phyloP scores from a whole-genome alignment of 1,284 basidiomycete species.

The Mycosarcoma mackinlayi region DNA sequence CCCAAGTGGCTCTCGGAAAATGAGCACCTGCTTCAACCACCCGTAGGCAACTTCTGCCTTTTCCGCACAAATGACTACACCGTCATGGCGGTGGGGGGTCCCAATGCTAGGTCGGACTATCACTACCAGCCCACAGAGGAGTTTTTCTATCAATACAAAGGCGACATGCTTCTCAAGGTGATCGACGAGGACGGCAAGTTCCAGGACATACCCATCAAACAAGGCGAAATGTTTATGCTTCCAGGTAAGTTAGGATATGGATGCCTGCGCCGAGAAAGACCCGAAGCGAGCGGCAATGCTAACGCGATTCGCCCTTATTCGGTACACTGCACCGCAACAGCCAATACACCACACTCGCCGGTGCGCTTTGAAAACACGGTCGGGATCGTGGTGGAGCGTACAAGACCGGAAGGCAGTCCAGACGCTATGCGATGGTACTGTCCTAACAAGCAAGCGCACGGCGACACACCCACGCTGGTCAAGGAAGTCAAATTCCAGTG shows the following conservation, averaged over 20 bases:
- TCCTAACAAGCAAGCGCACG: conserved; percentile 75
- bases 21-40: conserved; percentile 64
- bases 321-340: no score
- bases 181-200: conserved; percentile 85
- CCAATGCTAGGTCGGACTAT: conserved; percentile 65
- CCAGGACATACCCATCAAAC: conserved; percentile 85
- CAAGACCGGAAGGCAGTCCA: conserved; percentile 76
- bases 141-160: conserved; percentile 66
- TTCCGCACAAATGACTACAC: conserved; percentile 62
- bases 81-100: conserved; percentile 66
- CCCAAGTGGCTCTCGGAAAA: conserved; percentile 67
- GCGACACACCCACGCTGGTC: conserved; percentile 79
- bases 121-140: conserved; percentile 65
- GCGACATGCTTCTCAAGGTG: conserved; percentile 83
- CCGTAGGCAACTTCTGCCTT: conserved; percentile 68
- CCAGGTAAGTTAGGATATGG: conserved; percentile 76
- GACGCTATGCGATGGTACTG: conserved; percentile 97
- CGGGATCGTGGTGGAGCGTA: conserved; percentile 93
- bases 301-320: not conserved
- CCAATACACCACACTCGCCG: conserved; percentile 94
- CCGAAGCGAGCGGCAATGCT: not conserved
- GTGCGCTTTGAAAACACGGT: conserved; percentile 89
- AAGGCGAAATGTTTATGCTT: conserved; percentile 95
- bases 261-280: not conserved
- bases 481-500: conserved; percentile 88